Evolutionary conservation across 768 basidiomycete species (phyloP).

Genomic region (Leccinum boreale): DNA sequence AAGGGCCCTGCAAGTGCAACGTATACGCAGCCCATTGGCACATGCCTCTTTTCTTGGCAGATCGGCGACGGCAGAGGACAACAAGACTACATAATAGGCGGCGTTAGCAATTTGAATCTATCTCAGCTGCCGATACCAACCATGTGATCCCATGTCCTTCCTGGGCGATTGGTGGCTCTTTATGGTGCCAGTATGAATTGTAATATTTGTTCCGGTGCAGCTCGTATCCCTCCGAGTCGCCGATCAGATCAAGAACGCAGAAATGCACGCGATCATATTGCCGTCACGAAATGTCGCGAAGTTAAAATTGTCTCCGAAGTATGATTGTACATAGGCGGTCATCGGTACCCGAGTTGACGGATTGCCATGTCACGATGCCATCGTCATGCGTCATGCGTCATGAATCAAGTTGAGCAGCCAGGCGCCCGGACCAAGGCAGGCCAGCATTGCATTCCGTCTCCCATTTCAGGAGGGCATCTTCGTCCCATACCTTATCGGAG

Average conservation of each 20-base stretch:
- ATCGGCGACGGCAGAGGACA: too few species aligned
- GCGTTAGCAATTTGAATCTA: too few species aligned
- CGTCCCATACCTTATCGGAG: slow-evolving; percentile 57
- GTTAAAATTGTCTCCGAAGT: not conserved
- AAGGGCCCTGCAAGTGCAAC: too few species aligned
- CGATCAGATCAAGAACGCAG: not conserved
- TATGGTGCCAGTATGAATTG: not conserved
- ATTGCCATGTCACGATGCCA: not conserved
- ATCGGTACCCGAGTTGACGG: not conserved
- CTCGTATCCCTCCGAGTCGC: not conserved
- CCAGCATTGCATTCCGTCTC: slow-evolving; percentile 52
- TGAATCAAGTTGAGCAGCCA: not conserved
- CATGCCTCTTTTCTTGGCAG: too few species aligned
- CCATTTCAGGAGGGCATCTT: slow-evolving; percentile 52
- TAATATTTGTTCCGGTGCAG: not conserved
- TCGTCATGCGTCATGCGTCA: not conserved
- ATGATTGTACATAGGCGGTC: not conserved
- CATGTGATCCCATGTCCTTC: not conserved
- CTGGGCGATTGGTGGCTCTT: too few species aligned
- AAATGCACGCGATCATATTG: not conserved
- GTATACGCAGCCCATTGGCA: too few species aligned
- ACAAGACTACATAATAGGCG: too few species aligned
- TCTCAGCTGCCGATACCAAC: not conserved
- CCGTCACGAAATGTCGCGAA: not conserved
- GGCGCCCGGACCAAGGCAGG: slow-evolving; percentile 44